Percentiles rank a stretch among this genome's conserved stretches.
Evolutionary conservation across 768 basidiomycete genomes (phyloP).

Genomic region (Sistotremastrum niveocremeum): DNA sequence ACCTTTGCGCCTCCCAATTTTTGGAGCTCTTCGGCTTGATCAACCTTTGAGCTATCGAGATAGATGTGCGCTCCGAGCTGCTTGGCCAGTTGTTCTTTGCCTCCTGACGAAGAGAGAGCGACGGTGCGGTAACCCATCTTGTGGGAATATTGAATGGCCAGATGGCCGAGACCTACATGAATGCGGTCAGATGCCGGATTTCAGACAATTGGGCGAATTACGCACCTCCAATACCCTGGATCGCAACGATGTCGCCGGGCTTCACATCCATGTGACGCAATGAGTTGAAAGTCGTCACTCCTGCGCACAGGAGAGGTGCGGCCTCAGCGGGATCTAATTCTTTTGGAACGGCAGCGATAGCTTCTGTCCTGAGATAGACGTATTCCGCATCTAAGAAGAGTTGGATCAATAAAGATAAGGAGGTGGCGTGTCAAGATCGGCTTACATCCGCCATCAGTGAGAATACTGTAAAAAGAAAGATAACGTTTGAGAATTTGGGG

Average conservation of each 20-base stretch:
- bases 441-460: no score
- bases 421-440: no score
- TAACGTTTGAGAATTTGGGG: no score
- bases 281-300: slow-evolving; percentile 18
- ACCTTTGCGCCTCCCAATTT: slow-evolving; percentile 26
- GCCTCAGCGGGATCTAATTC: slow-evolving; percentile 14
- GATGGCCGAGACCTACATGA: slow-evolving; percentile 17
- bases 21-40: slow-evolving; percentile 18
- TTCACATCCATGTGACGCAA: slow-evolving; percentile 17
- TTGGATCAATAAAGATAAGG: no score
- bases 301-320: slow-evolving; percentile 21
- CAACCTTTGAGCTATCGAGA: slow-evolving; percentile 18
- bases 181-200: no score
- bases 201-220: neutral
- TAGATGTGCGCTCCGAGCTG: slow-evolving; percentile 26
- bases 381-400: neutral
- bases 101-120: slow-evolving; percentile 19
- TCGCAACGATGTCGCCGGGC: slow-evolving; percentile 22
- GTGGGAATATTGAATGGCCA: slow-evolving; percentile 20
- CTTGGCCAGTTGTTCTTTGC: slow-evolving; percentile 20
- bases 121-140: slow-evolving; percentile 24
- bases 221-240: slow-evolving; percentile 21
- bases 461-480: no score
- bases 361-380: neutral
- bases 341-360: slow-evolving; percentile 12